Percentiles rank a stretch among this genome's conserved stretches.
Conservation (phyloP, 108 stramenopile genomes). For the Cyclostephanos tholiformis region DNA sequence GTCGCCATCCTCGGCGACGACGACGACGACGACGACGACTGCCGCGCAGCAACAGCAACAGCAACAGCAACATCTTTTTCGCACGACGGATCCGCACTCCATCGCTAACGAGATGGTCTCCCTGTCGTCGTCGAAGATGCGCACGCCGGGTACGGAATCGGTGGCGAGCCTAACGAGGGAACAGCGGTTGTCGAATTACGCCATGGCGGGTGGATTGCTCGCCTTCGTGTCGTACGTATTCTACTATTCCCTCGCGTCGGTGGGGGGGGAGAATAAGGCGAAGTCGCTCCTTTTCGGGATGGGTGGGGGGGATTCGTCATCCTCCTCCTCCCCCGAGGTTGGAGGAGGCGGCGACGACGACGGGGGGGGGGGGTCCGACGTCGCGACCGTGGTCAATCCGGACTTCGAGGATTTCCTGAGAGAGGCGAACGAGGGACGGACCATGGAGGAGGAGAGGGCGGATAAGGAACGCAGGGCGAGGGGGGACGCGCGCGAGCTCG, state of each 20-base stretch:
- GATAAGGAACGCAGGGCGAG: conserved; percentile 23
- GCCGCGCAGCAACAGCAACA: conserved; percentile 15
- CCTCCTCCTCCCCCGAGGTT: too few species aligned
- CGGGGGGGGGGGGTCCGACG: background rate
- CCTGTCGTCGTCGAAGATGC: background rate
- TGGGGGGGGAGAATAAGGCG: conserved; percentile 43
- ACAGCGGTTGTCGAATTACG: conserved; percentile 47
- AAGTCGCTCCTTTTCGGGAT: conserved; percentile 27
- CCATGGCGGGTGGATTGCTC: conserved; percentile 48
- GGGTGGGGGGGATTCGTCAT: too few species aligned
- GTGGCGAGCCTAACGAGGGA: conserved; percentile 36
- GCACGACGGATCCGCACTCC: conserved; percentile 39
- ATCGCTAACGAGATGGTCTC: conserved; percentile 47
- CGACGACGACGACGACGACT: too few species aligned
- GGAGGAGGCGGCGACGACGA: too few species aligned
- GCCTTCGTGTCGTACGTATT: conserved; percentile 52
- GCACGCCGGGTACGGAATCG: conserved; percentile 42
- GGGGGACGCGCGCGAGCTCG: conserved; percentile 42
- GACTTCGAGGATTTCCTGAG: conserved; percentile 43
- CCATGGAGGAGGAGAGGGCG: conserved; percentile 15
- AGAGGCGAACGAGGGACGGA: conserved; percentile 45
- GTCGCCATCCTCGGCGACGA: too few species aligned
- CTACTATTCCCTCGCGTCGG: conserved; percentile 51
- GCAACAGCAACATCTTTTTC: conserved; percentile 6
- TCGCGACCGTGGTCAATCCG: conserved; percentile 23